These are phyloP conservation scores for Fusarium sp. DNA, from an alignment of 2,329 filamentous ascomycete species.

Conservation along the genomic window DNA sequence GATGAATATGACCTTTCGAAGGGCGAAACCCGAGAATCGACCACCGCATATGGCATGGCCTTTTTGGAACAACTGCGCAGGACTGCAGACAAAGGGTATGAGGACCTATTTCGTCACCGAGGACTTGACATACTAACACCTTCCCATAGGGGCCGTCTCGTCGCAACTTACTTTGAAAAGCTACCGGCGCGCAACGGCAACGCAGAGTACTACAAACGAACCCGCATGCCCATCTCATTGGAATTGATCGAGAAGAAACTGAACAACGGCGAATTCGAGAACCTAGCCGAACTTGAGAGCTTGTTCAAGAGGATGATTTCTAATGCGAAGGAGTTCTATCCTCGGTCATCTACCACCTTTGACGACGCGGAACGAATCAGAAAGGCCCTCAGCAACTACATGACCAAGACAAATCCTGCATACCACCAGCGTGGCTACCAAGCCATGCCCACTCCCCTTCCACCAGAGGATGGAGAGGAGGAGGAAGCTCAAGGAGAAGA, in stretches of 20 bases:
- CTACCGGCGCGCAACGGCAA: slow-evolving; percentile 74
- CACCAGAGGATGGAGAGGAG: slow-evolving; percentile 52
- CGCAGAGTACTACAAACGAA: slow-evolving; percentile 82
- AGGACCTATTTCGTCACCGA: background rate
- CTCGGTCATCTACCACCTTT: slow-evolving; percentile 77
- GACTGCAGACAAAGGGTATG: slow-evolving; percentile 85
- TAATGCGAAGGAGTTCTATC: slow-evolving; percentile 88
- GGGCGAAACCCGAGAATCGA: slow-evolving; percentile 75
- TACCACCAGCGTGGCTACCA: slow-evolving; percentile 77
- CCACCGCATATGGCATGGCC: slow-evolving; percentile 76
- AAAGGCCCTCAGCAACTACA: slow-evolving; percentile 88
- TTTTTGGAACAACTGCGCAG: slow-evolving; percentile 81
- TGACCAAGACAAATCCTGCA: slow-evolving; percentile 87
- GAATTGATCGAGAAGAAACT: slow-evolving; percentile 82
- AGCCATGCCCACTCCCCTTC: slow-evolving; percentile 79
- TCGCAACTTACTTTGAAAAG: slow-evolving; percentile 80
- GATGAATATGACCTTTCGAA: slow-evolving; percentile 62
- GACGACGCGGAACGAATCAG: slow-evolving; percentile 89
- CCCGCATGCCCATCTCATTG: slow-evolving; percentile 82
- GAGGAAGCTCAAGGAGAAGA: slow-evolving; percentile 46
- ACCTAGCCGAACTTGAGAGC: slow-evolving; percentile 80
- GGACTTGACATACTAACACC: slow-evolving; percentile 33
- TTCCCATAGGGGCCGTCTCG: slow-evolving; percentile 73
- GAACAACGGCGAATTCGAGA: slow-evolving; percentile 74
- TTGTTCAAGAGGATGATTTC: slow-evolving; percentile 89